A percentile compares a stretch with the other conserved stretches of the same genome.
These are phyloP conservation scores for Penicillium occitanis DNA, from an alignment of 2,329 filamentous ascomycete genomes.

Conservation along the genomic window DNA sequence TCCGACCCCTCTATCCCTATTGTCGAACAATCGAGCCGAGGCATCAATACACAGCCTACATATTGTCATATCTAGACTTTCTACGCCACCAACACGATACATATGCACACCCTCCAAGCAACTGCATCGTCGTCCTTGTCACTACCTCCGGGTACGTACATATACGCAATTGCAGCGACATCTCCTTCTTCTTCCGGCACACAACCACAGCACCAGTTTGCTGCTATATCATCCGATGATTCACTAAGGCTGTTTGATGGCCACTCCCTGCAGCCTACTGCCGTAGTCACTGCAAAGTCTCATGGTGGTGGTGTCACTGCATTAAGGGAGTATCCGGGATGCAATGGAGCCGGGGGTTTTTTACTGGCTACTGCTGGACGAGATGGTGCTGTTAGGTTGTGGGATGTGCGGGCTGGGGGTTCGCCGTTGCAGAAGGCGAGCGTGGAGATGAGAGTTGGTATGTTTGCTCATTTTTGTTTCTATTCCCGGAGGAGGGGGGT, in stretches of 20 bases:
- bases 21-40: neutral
- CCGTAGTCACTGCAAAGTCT: constrained; percentile 30
- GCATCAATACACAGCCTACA: neutral
- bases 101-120: constrained; percentile 37
- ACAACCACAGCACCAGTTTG: constrained; percentile 32
- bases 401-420: constrained; percentile 40
- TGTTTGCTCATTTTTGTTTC: neutral
- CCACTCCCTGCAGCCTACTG: constrained; percentile 33
- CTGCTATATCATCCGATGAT: constrained; percentile 48
- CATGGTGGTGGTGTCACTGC: constrained; percentile 44
- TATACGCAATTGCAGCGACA: constrained; percentile 41
- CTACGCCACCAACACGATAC: neutral
- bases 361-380: constrained; percentile 40
- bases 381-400: constrained; percentile 44
- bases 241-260: constrained; percentile 45
- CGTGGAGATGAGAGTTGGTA: constrained; percentile 39
- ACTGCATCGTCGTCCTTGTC: constrained; percentile 39
- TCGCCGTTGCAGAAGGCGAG: constrained; percentile 28
- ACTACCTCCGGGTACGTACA: constrained; percentile 43
- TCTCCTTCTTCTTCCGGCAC: constrained; percentile 23
- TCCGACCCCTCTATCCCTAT: constrained; percentile 4
- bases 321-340: constrained; percentile 31
- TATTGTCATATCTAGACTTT: neutral
- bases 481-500: neutral
- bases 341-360: constrained; percentile 26